phyloP scores from a whole-genome alignment of 2,329 filamentous ascomycete genomes.

The Mariannaea sp. region DNA sequence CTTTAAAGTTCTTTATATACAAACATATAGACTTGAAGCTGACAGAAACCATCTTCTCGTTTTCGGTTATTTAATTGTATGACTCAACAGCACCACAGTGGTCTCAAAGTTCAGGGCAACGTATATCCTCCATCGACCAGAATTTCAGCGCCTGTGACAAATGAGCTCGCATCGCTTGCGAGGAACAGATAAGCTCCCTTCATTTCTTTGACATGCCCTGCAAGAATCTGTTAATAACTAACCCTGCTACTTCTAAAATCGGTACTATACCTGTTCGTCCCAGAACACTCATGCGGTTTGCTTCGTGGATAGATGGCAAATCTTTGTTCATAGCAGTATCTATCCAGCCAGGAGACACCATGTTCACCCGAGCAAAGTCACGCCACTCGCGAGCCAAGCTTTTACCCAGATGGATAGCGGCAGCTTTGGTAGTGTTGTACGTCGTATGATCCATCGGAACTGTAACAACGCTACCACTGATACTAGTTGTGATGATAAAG shows the following conservation, averaged over 20 bases:
- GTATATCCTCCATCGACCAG: slow-evolving; percentile 32
- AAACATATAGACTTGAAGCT: too few relatives aligned
- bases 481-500: slow-evolving; percentile 34
- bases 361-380: slow-evolving; percentile 69
- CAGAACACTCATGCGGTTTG: too few relatives aligned
- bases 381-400: slow-evolving; percentile 75
- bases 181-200: slow-evolving; percentile 40
- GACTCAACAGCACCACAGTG: too few relatives aligned
- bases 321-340: slow-evolving; percentile 12
- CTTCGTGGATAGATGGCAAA: too few relatives aligned
- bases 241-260: too few relatives aligned
- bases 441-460: slow-evolving; percentile 42
- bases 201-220: slow-evolving; percentile 5
- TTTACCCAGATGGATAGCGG: slow-evolving; percentile 54
- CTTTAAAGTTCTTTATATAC: too few relatives aligned
- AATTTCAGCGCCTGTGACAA: slow-evolving; percentile 43
- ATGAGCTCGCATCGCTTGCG: slow-evolving; percentile 45
- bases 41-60: too few relatives aligned
- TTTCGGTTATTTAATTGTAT: too few relatives aligned
- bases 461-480: slow-evolving; percentile 31
- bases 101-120: neutral
- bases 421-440: slow-evolving; percentile 50
- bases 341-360: slow-evolving; percentile 63
- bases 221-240: too few relatives aligned
- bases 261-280: too few relatives aligned